phyloP scores from a whole-genome alignment of 2,329 filamentous ascomycete species.

The Ophiostoma himal-ulmi region DNA sequence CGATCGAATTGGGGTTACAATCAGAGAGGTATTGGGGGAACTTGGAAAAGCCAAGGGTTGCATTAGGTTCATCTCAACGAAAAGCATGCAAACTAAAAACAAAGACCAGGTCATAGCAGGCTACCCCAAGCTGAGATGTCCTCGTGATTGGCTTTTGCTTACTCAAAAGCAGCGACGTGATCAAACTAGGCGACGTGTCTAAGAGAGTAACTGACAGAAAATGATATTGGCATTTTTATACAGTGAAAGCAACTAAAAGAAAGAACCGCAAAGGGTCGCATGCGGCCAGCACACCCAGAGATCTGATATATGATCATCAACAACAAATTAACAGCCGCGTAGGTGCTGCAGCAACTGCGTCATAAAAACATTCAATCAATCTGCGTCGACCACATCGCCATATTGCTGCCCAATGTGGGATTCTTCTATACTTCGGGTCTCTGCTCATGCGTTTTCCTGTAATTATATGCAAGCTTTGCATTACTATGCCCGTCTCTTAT shows the following conservation, averaged over 20 bases:
- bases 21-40: neutral
- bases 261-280: too few relatives aligned
- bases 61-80: neutral
- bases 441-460: neutral
- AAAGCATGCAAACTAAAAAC: neutral
- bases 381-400: slow-evolving; percentile 12
- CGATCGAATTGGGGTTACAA: neutral
- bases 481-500: neutral
- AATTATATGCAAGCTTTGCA: neutral
- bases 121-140: neutral
- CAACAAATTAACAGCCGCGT: neutral
- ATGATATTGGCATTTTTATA: too few relatives aligned
- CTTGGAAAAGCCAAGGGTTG: neutral
- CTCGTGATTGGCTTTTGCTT: neutral
- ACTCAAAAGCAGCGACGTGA: neutral
- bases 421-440: neutral
- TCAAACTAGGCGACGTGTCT: too few relatives aligned
- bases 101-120: neutral
- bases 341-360: neutral
- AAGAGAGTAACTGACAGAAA: too few relatives aligned
- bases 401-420: slow-evolving; percentile 16
- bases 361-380: neutral
- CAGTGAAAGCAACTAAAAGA: neutral
- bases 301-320: too few relatives aligned
- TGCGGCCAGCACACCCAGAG: too few relatives aligned